A percentile compares a stretch with the other conserved stretches of the same genome.
phyloP scores from a whole-genome alignment of 805 yeast species.

The Wickerhamiella domercqiae region DNA sequence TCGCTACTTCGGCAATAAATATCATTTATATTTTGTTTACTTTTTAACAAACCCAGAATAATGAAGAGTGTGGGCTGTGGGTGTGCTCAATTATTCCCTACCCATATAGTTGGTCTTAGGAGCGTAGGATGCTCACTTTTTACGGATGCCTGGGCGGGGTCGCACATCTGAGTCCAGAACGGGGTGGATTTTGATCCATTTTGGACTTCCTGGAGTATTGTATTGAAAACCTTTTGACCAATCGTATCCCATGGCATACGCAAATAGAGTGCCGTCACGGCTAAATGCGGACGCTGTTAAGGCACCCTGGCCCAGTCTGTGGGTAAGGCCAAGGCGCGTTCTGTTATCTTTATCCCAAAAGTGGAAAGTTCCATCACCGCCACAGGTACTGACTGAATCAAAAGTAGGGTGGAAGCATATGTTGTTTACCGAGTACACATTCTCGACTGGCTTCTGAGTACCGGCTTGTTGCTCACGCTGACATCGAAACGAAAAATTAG shows the following conservation, averaged over 20 bases:
- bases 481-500: slow-evolving; percentile 84
- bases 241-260: slow-evolving; percentile 85
- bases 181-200: slow-evolving; percentile 65
- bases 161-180: slow-evolving; percentile 76
- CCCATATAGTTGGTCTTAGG: too few relatives aligned
- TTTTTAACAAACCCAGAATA: too few relatives aligned
- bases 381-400: slow-evolving; percentile 89
- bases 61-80: too few relatives aligned
- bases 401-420: slow-evolving; percentile 75
- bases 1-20: too few relatives aligned
- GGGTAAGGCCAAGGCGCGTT: slow-evolving; percentile 70
- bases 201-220: slow-evolving; percentile 62
- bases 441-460: slow-evolving; percentile 39
- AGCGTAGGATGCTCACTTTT: not conserved
- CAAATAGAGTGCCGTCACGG: slow-evolving; percentile 67
- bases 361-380: slow-evolving; percentile 84
- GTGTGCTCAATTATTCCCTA: too few relatives aligned
- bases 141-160: slow-evolving; percentile 11
- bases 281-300: slow-evolving; percentile 71
- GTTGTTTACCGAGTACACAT: slow-evolving; percentile 64
- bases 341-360: slow-evolving; percentile 94
- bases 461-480: slow-evolving; percentile 56
- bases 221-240: slow-evolving; percentile 76
- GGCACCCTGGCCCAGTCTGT: slow-evolving; percentile 34
- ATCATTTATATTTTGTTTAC: too few relatives aligned